Conservation (phyloP, 257 asterid species). For the Penstemon barbatus region DNA sequence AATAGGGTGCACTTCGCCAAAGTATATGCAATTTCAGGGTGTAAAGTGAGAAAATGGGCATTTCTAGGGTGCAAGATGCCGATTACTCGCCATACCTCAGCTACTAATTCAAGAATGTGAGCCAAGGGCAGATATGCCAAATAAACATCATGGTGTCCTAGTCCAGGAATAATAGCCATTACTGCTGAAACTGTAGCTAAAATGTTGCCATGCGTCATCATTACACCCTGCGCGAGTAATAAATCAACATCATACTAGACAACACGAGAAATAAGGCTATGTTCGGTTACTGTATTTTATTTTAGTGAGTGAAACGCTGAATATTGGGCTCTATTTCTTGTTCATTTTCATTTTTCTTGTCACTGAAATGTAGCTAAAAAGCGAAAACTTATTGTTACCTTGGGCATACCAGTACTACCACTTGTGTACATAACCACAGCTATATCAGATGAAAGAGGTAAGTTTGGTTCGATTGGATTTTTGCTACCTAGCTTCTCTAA, state of each 20-base stretch:
- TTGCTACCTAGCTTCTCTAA: slow-evolving; percentile 71
- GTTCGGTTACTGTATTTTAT: neutral
- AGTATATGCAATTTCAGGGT: too few species aligned
- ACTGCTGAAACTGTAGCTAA: slow-evolving; percentile 94
- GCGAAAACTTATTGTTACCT: slow-evolving; percentile 49
- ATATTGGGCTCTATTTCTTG: neutral
- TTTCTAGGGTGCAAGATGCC: too few species aligned
- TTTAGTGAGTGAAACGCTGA: neutral
- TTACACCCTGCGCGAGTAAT: slow-evolving; percentile 72
- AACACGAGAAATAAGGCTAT: neutral
- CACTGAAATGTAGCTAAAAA: neutral
- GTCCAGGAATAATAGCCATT: slow-evolving; percentile 79
- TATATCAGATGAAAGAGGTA: slow-evolving; percentile 83
- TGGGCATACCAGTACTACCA: slow-evolving; percentile 99
- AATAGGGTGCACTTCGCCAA: too few species aligned
- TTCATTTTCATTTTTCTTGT: neutral
- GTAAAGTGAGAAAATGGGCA: too few species aligned
- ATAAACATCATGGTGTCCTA: slow-evolving; percentile 76
- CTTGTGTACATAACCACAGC: slow-evolving; percentile 99
- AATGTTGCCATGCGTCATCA: slow-evolving; percentile 95
- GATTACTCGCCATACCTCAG: slow-evolving; percentile 62
- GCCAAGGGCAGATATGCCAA: slow-evolving; percentile 95
- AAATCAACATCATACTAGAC: neutral
- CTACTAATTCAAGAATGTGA: slow-evolving; percentile 95
- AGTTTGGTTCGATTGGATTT: slow-evolving; percentile 72